Conservation (phyloP, 2,329 filamentous ascomycete genomes). For the Scolecobasidium constrictum region DNA sequence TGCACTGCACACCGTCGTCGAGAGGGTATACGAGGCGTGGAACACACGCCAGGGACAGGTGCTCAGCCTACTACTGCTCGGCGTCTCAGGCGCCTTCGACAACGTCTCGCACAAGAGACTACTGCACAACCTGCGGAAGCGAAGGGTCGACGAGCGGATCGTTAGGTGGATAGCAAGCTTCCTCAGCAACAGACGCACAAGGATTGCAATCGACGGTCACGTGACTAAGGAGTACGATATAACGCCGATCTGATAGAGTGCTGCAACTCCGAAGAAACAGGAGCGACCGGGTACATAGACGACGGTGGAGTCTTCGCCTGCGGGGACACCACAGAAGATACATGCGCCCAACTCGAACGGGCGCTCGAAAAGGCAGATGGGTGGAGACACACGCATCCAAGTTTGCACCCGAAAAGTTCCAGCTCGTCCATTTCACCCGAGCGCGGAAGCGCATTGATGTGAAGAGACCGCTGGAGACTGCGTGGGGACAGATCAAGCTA, state of each 20-base stretch:
- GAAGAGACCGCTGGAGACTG: conserved; percentile 10
- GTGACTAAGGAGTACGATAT: conserved; percentile 12
- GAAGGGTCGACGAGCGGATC: not conserved
- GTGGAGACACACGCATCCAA: conserved; percentile 17
- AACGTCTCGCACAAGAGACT: conserved; percentile 17
- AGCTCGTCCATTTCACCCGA: conserved; percentile 19
- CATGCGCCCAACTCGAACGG: conserved; percentile 13
- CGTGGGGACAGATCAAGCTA: conserved; percentile 12
- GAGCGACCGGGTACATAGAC: conserved; percentile 16
- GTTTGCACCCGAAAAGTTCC: conserved; percentile 20
- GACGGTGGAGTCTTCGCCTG: conserved; percentile 15
- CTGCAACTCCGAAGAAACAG: conserved; percentile 11
- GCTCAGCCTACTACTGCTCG: conserved; percentile 20
- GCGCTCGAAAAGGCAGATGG: conserved; percentile 12
- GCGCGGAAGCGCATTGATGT: not conserved
- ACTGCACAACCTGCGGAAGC: conserved; percentile 14
- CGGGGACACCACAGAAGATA: conserved; percentile 13
- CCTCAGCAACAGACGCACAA: conserved; percentile 12
- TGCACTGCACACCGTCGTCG: conserved; percentile 18
- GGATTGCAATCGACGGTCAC: conserved; percentile 13
- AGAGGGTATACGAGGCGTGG: conserved; percentile 18
- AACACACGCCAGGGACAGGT: conserved; percentile 13
- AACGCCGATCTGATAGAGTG: conserved; percentile 19
- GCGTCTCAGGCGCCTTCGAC: conserved; percentile 22
- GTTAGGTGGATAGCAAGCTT: conserved; percentile 11